These are phyloP conservation scores for Pochonia chlamydosporia DNA, from an alignment of 2,329 filamentous ascomycete species.

Conservation along the genomic window DNA sequence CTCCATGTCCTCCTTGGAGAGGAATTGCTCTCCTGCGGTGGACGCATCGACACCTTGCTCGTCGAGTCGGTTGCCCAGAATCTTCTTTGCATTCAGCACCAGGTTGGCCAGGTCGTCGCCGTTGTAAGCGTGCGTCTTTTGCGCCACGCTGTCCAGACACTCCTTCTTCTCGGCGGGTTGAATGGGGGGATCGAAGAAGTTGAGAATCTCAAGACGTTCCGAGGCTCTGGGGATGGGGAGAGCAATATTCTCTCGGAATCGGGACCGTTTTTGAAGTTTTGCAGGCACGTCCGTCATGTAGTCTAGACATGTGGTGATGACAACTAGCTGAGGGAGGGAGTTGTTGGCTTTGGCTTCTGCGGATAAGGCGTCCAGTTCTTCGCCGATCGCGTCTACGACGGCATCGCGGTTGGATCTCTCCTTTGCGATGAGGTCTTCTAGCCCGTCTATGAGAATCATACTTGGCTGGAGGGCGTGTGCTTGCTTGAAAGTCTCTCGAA, in stretches of 20 bases:
- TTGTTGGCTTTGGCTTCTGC: constrained; percentile 28
- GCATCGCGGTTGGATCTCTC: constrained; percentile 44
- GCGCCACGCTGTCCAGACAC: constrained; percentile 56
- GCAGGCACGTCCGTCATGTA: constrained; percentile 67
- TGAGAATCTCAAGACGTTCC: constrained; percentile 69
- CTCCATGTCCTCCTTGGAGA: constrained; percentile 49
- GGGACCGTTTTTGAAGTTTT: constrained; percentile 57
- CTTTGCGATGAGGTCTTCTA: constrained; percentile 64
- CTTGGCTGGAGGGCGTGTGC: constrained; percentile 66
- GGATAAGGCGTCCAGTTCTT: constrained; percentile 51
- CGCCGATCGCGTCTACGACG: constrained; percentile 44
- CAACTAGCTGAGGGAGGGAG: constrained; percentile 53
- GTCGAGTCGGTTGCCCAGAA: constrained; percentile 19
- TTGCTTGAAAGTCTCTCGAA: constrained; percentile 64
- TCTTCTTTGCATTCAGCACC: constrained; percentile 30
- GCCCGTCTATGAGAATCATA: constrained; percentile 71
- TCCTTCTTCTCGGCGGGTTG: constrained; percentile 42
- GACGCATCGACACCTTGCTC: constrained; percentile 11
- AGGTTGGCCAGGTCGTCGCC: constrained; percentile 69
- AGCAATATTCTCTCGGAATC: constrained; percentile 63
- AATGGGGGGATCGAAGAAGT: constrained; percentile 46
- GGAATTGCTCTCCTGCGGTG: constrained; percentile 19
- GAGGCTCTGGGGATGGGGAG: constrained; percentile 69
- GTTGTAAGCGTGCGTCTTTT: constrained; percentile 82
- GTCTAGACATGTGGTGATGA: constrained; percentile 68